Conservation (phyloP, 257 asterid genomes). For the Petunia secreta region DNA sequence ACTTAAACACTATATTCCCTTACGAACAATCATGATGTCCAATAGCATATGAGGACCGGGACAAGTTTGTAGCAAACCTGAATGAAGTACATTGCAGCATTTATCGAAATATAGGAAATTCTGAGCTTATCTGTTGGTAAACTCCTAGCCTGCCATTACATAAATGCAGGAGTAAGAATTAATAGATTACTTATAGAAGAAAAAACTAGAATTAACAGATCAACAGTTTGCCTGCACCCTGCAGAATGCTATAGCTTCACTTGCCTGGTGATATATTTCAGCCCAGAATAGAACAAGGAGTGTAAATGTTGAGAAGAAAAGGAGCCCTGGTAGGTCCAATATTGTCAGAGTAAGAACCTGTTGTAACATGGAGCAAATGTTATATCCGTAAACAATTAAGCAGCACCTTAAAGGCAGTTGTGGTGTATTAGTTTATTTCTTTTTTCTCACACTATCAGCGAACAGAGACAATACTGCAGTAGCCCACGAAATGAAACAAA, state of each 20-base stretch:
- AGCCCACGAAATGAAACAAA: constrained; percentile 9
- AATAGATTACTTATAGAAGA: not conserved
- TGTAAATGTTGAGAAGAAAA: constrained; percentile 88
- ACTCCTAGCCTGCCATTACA: constrained; percentile 83
- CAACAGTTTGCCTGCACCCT: constrained; percentile 18
- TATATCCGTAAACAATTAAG: constrained; percentile 23
- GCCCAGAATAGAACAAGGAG: constrained; percentile 97
- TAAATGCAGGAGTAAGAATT: constrained; percentile 37
- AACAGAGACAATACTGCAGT: not conserved
- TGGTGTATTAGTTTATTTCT: not conserved
- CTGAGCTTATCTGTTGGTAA: constrained; percentile 89
- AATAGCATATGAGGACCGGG: constrained; percentile 11
- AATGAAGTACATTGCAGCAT: constrained; percentile 67
- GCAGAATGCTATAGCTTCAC: constrained; percentile 28
- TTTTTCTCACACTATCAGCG: not conserved
- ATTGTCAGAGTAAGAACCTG: constrained; percentile 69
- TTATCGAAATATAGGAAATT: constrained; percentile 60
- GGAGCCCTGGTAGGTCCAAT: constrained; percentile 90
- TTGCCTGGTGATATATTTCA: constrained; percentile 92
- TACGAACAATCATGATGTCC: constrained; percentile 20
- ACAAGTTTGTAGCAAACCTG: constrained; percentile 57
- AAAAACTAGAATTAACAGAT: not conserved
- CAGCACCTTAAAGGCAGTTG: not conserved
- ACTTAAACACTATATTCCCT: not conserved
- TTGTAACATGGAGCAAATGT: constrained; percentile 23